A percentile compares a stretch with the other conserved stretches of the same genome.
Conservation (phyloP, 1,284 basidiomycete species). For the Nidula niveotomentosa region DNA sequence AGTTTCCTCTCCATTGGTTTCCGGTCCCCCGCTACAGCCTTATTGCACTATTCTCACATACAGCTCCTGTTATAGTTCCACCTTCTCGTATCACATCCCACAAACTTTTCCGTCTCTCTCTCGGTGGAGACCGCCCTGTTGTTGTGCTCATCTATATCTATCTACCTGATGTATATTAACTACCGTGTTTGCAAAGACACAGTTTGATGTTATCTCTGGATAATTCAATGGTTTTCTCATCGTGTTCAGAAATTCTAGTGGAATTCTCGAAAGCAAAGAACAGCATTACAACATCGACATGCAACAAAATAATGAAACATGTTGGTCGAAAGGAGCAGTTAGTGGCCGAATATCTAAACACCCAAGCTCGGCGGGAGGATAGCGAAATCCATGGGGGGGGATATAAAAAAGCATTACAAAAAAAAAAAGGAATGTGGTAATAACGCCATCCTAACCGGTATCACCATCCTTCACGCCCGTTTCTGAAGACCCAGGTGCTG, state of each 20-base stretch:
- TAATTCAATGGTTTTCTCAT: neutral
- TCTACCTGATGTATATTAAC: slow-evolving; percentile 2
- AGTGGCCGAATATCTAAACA: neutral
- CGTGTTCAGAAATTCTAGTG: neutral
- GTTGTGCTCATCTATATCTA: neutral
- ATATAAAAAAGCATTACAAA: slow-evolving; percentile 9
- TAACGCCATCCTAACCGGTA: slow-evolving; percentile 46
- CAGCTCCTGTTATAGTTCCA: neutral
- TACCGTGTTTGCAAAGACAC: neutral
- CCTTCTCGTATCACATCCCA: neutral
- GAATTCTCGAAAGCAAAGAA: neutral
- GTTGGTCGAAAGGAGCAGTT: neutral
- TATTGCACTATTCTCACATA: slow-evolving; percentile 1
- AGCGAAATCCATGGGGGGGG: slow-evolving; percentile 1
- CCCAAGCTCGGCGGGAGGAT: neutral
- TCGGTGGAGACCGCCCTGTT: neutral
- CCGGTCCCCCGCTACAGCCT: neutral
- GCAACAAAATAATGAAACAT: neutral
- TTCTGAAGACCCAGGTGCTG: slow-evolving; percentile 52
- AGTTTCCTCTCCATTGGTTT: slow-evolving; percentile 4
- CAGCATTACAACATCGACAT: neutral
- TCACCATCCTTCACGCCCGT: slow-evolving; percentile 72
- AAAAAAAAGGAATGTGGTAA: slow-evolving; percentile 8
- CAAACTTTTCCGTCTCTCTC: neutral
- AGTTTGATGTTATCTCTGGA: neutral